Conservation (phyloP, 257 asterid genomes). For the Primulina tabacum region DNA sequence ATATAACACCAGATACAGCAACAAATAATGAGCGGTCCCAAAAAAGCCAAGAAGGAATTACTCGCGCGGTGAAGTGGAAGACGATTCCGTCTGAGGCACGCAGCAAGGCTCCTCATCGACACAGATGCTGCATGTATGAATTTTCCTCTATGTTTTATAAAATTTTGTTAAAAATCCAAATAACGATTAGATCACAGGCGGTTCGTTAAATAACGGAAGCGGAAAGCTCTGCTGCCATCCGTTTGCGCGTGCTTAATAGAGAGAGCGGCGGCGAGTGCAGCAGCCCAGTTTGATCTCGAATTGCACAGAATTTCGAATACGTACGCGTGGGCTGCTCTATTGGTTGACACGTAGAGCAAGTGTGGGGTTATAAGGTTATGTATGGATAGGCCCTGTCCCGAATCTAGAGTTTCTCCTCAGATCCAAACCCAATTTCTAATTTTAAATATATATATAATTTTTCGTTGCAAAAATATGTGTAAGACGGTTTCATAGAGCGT, state of each 20-base stretch:
- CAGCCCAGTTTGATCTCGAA: background rate
- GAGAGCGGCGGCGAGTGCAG: slow-evolving; percentile 15
- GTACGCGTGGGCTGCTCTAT: background rate
- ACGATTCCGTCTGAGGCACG: slow-evolving; percentile 37
- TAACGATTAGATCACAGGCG: slow-evolving; percentile 21
- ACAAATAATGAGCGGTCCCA: background rate
- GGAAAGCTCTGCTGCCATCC: slow-evolving; percentile 9
- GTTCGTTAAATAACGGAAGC: slow-evolving; percentile 31
- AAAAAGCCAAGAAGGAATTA: slow-evolving; percentile 26
- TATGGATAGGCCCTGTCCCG: too few species aligned
- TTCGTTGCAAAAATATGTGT: too few species aligned
- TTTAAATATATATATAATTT: too few species aligned
- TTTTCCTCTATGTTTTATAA: background rate
- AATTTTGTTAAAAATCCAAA: slow-evolving; percentile 17
- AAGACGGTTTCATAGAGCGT: too few species aligned
- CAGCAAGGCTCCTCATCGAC: slow-evolving; percentile 41
- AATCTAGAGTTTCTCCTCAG: too few species aligned
- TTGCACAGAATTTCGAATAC: slow-evolving; percentile 1
- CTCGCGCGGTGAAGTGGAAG: slow-evolving; percentile 35
- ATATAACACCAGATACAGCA: background rate
- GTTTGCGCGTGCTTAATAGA: background rate
- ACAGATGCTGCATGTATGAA: slow-evolving; percentile 15
- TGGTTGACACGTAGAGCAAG: background rate
- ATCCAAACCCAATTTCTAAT: too few species aligned
- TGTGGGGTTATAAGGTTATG: too few species aligned